Conservation (phyloP, 768 basidiomycete species). For the Lentinula edodes region DNA sequence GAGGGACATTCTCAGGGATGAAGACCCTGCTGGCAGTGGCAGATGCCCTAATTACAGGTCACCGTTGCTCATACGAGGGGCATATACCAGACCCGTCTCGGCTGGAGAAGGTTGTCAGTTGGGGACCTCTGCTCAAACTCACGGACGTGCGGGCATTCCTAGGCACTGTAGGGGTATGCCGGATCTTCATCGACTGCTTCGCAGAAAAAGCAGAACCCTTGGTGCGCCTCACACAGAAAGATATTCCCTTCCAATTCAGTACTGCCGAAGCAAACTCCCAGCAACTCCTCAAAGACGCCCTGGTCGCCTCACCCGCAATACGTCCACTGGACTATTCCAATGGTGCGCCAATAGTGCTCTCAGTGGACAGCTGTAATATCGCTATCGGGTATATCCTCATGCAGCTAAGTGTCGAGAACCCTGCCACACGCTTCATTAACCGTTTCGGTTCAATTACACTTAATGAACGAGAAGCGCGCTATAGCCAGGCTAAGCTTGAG, state of each 20-base stretch:
- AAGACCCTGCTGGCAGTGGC: no score
- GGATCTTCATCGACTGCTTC: neutral
- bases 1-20: no score
- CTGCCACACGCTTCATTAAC: neutral
- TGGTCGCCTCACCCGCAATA: neutral
- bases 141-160: neutral
- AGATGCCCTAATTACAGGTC: neutral
- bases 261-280: neutral
- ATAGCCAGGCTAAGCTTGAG: neutral
- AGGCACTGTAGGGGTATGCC: neutral
- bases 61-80: neutral
- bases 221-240: neutral
- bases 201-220: neutral
- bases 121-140: neutral
- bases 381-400: slow-evolving; percentile 26
- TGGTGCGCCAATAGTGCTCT: slow-evolving; percentile 16
- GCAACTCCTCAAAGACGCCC: slow-evolving; percentile 14
- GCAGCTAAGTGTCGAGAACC: slow-evolving; percentile 21
- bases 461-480: neutral
- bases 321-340: slow-evolving; percentile 25
- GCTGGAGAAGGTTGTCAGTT: neutral
- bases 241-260: neutral
- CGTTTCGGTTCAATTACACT: neutral
- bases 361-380: slow-evolving; percentile 24
- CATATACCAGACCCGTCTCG: neutral